Percentiles rank a stretch among this genome's conserved stretches.
Conservation (phyloP, 192 early-diverging fungal species). For the Martensiomyces pterosporus region DNA sequence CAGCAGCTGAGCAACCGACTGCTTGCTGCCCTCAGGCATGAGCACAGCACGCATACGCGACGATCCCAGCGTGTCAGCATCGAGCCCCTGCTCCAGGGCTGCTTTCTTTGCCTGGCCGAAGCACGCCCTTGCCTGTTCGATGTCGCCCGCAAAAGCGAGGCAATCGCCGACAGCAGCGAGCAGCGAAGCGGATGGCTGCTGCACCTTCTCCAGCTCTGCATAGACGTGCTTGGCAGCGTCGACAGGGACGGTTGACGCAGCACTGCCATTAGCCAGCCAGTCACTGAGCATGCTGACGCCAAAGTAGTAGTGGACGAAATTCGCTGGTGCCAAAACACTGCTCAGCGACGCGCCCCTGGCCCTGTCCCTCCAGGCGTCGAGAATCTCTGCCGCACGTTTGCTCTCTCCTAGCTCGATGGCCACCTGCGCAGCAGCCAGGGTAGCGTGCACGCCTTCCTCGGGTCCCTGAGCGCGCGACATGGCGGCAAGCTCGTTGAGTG, state of each 20-base stretch:
- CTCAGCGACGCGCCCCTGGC: constrained; percentile 14
- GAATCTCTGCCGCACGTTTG: constrained; percentile 12
- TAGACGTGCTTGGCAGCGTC: constrained; percentile 22
- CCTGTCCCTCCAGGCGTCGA: constrained; percentile 26
- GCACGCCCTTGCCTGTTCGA: constrained; percentile 9
- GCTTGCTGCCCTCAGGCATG: neutral
- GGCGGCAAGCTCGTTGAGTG: constrained; percentile 28
- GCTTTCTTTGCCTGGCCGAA: constrained; percentile 11
- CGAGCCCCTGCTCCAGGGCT: neutral
- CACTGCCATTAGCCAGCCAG: constrained; percentile 8
- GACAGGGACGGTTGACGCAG: neutral
- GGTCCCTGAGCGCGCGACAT: constrained; percentile 13
- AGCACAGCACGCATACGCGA: constrained; percentile 17
- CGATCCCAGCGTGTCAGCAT: constrained; percentile 6
- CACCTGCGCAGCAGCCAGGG: constrained; percentile 33
- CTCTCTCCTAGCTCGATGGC: constrained; percentile 22
- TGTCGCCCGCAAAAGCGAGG: constrained; percentile 22
- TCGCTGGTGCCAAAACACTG: constrained; percentile 1
- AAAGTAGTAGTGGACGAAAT: constrained; percentile 39
- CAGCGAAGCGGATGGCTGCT: constrained; percentile 3
- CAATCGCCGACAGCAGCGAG: constrained; percentile 32
- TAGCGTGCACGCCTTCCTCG: constrained; percentile 4
- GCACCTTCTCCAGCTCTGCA: constrained; percentile 1
- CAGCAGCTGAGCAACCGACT: constrained; percentile 14
- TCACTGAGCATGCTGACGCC: constrained; percentile 20